Conservation (phyloP, 345 rosid species). For the Pistacia vera region DNA sequence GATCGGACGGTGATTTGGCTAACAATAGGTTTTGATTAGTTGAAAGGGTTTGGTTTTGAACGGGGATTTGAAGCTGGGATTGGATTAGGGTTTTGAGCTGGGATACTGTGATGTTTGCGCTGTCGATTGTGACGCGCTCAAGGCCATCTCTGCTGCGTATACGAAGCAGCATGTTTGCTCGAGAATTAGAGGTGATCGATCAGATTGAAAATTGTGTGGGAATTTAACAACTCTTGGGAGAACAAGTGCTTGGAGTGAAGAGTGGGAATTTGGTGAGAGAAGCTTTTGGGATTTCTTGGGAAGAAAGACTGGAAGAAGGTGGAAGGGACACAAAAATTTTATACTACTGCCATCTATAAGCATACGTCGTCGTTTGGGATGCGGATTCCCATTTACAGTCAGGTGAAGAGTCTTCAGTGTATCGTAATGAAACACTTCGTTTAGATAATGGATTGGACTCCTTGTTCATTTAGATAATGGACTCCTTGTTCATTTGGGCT, state of each 20-base stretch:
- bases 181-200: neutral
- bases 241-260: neutral
- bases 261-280: neutral
- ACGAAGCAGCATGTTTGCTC: slow-evolving; percentile 64
- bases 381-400: too few species aligned
- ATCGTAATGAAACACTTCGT: too few species aligned
- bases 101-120: slow-evolving; percentile 49
- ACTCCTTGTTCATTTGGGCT: too few species aligned
- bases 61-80: slow-evolving; percentile 78
- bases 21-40: slow-evolving; percentile 73
- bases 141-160: slow-evolving; percentile 95
- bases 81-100: slow-evolving; percentile 79
- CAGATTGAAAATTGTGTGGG: neutral
- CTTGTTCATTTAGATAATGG: too few species aligned
- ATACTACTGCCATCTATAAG: neutral
- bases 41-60: slow-evolving; percentile 75
- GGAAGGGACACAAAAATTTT: neutral
- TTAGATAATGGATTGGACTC: too few species aligned
- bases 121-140: slow-evolving; percentile 71
- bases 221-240: neutral
- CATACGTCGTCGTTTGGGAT: too few species aligned
- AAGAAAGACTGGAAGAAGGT: neutral
- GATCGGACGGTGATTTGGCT: slow-evolving; percentile 60
- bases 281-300: slow-evolving; percentile 15
- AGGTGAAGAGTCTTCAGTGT: too few species aligned